Evolutionary conservation across 345 rosid genomes (phyloP), one percentile per base, ranked within the genome.

Genomic region (Populus davidiana): DNA sequence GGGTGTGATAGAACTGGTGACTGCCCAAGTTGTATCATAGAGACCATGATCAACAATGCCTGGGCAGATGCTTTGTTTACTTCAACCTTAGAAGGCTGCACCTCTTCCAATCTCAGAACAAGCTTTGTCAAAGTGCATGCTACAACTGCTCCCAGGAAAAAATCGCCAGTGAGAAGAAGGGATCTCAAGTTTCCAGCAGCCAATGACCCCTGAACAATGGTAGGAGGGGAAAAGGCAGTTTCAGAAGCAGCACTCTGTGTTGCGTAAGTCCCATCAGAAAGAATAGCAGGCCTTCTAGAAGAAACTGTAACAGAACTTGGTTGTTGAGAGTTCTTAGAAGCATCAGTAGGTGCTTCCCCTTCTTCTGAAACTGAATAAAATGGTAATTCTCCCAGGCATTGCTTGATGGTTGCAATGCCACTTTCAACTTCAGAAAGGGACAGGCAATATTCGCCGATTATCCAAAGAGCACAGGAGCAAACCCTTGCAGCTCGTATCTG

Each of bases 71-170:
- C 87, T 86, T 88, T 88, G 75, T 96, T 92, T 73, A 96, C 92
- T 81, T 96, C 99, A 75, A 78, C 84, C 74, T 86, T 90, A 68
- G 92, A 88, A 21, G 96, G 75, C 83, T 93, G 99, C 72, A 96
- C 98, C 87, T 93, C 99, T 77, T 96, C 94, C 87, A 92, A 84
- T 85, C 99, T 91, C 85, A 96, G 85, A 76, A 93, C 83, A 78
- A 96, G 98, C 87, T 96, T 96, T 21, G 98, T 87, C 80, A 93
- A 82, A 11, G 98, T 90, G 88, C 98, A 92, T 18, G 94, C 92
- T 74, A 96, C 97, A 81, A 96, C 96, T n/a, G 99, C 93, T 80
- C 96, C 99, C 8, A 96, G 96, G 91, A 93, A 96, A 83, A 96
- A 96, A 76, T 96, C 99, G 35, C 99, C 99, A 31, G 92, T 88